These are phyloP conservation scores for Alternaria gansuensis DNA, from an alignment of 2,329 filamentous ascomycete genomes.

Conservation along the genomic window DNA sequence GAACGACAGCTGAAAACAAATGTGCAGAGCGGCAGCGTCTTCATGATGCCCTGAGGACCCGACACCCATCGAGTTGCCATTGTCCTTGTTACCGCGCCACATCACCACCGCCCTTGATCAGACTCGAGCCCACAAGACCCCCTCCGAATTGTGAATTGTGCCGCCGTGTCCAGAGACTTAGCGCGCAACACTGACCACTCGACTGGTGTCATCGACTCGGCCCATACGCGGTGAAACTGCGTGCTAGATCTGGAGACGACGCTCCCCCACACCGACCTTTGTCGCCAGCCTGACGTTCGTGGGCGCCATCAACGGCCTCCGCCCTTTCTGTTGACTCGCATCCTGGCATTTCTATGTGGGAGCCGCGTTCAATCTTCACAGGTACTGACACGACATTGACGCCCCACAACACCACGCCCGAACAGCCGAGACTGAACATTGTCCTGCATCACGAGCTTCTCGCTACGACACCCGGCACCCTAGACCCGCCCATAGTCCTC, in stretches of 20 bases:
- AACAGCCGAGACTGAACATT: constrained; percentile 6
- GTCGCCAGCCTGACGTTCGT: constrained; percentile 20
- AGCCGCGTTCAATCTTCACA: constrained; percentile 32
- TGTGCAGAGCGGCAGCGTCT: constrained; percentile 10
- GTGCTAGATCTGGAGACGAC: constrained; percentile 13
- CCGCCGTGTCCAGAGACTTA: constrained; percentile 4
- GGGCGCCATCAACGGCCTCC: constrained; percentile 25
- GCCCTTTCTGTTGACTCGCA: constrained; percentile 12
- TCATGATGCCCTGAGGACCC: constrained; percentile 9
- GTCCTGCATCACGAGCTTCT: constrained; percentile 12
- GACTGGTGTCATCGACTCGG: constrained; percentile 6
- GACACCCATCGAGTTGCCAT: neutral
- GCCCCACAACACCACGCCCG: constrained; percentile 15
- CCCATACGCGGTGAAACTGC: constrained; percentile 9
- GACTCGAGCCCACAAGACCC: neutral
- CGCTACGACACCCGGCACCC: constrained; percentile 8
- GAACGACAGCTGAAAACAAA: constrained; percentile 6
- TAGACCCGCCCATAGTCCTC: constrained; percentile 13
- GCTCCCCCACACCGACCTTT: constrained; percentile 20
- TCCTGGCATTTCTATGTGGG: constrained; percentile 23
- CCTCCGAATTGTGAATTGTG: neutral
- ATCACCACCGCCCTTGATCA: neutral
- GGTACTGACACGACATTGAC: constrained; percentile 23
- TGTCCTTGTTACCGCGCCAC: neutral
- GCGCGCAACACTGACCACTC: constrained; percentile 10